A percentile compares a stretch with the other conserved stretches of the same genome.
These are phyloP conservation scores for Brassica cretica DNA, from an alignment of 345 rosid genomes.

Conservation along the genomic window DNA sequence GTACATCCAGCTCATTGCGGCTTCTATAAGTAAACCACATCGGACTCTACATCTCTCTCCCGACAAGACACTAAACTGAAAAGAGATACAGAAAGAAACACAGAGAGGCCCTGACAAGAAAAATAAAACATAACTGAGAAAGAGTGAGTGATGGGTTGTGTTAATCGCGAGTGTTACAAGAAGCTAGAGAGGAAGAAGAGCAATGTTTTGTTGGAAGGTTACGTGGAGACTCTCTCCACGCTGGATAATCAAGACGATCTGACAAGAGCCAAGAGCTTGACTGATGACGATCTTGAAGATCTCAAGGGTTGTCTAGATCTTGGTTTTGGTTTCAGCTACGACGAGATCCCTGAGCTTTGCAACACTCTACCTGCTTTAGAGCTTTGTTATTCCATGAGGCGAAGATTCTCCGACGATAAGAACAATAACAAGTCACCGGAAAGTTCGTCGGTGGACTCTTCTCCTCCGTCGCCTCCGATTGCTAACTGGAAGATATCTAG, in stretches of 20 bases:
- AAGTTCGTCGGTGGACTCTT: conserved; percentile 39
- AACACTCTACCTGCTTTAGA: conserved; percentile 92
- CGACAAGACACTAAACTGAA: background rate
- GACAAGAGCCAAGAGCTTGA: conserved; percentile 79
- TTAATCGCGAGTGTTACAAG: background rate
- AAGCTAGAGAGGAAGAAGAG: conserved; percentile 66
- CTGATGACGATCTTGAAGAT: conserved; percentile 89
- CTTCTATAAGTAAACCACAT: conserved; percentile 25
- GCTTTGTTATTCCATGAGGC: conserved; percentile 92
- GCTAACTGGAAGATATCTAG: conserved; percentile 95
- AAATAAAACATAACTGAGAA: background rate
- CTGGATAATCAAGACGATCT: conserved; percentile 50
- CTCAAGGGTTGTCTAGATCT: conserved; percentile 91
- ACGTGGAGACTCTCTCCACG: conserved; percentile 41
- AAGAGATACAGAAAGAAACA: background rate
- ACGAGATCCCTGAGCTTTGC: conserved; percentile 95
- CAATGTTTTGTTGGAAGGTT: conserved; percentile 78
- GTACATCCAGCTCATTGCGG: conserved; percentile 11
- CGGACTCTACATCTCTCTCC: conserved; percentile 2
- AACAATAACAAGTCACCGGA: conserved; percentile 47
- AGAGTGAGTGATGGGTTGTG: background rate
- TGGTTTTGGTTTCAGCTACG: conserved; percentile 89
- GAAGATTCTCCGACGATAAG: conserved; percentile 68
- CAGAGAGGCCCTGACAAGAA: background rate
- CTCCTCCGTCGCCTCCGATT: conserved; percentile 42